phyloP scores from a whole-genome alignment of 2,329 filamentous ascomycete genomes.

The Endoconidiophora polonica region DNA sequence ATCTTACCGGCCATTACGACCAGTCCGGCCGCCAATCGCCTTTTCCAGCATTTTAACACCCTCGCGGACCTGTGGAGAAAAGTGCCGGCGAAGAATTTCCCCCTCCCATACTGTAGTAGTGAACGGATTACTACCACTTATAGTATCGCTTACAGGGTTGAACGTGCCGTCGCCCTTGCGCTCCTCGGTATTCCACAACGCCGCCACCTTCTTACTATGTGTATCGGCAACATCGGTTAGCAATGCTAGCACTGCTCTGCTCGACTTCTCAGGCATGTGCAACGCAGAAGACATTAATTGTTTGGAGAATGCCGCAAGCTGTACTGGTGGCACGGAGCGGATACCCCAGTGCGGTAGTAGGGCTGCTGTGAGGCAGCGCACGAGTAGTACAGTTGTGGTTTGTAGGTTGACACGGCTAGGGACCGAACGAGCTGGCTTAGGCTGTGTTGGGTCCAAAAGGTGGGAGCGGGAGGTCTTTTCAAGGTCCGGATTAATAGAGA shows the following conservation, averaged over 20 bases:
- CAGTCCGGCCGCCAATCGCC: constrained; percentile 26
- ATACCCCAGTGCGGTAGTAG: constrained; percentile 61
- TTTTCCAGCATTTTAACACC: constrained; percentile 55
- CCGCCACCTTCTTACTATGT: constrained; percentile 64
- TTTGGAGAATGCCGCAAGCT: constrained; percentile 85
- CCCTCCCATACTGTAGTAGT: constrained; percentile 87
- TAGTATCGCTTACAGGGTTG: constrained; percentile 52
- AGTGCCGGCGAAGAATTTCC: constrained; percentile 71
- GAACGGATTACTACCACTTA: constrained; percentile 82
- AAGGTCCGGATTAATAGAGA: constrained; percentile 70
- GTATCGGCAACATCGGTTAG: constrained; percentile 63
- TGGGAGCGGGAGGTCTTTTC: constrained; percentile 62
- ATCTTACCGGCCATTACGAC: not conserved
- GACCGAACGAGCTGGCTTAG: constrained; percentile 23
- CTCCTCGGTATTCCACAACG: constrained; percentile 92
- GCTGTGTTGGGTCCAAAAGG: constrained; percentile 45
- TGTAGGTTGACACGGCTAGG: constrained; percentile 71
- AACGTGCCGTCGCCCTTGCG: constrained; percentile 79
- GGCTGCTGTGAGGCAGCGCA: constrained; percentile 69
- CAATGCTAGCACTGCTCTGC: constrained; percentile 61
- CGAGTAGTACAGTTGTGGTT: constrained; percentile 81
- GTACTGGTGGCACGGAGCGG: constrained; percentile 59
- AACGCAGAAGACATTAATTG: constrained; percentile 68
- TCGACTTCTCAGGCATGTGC: constrained; percentile 81
- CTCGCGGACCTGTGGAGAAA: constrained; percentile 70